Evolutionary conservation across 345 rosid genomes (phyloP).

Genomic region (Gossypium stocksii): DNA sequence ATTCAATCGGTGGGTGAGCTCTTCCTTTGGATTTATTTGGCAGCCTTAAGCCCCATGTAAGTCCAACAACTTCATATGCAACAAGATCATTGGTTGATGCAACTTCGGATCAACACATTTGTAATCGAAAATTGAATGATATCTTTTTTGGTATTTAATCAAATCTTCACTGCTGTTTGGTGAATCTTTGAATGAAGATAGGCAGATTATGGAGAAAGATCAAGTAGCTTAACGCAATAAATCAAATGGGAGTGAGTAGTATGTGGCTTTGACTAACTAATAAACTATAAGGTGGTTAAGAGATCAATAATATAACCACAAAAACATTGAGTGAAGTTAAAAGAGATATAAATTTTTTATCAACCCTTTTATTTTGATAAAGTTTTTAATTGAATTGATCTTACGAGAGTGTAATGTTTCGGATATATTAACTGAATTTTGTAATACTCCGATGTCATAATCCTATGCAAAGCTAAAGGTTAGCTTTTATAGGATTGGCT

Average conservation of each 20-base stretch:
- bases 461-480: too few relatives aligned
- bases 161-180: not conserved
- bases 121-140: not conserved
- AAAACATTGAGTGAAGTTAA: too few relatives aligned
- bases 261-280: too few relatives aligned
- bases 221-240: not conserved
- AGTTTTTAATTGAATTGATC: too few relatives aligned
- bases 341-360: too few relatives aligned
- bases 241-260: not conserved
- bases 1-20: conserved; percentile 38
- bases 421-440: too few relatives aligned
- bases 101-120: not conserved
- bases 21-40: conserved; percentile 23
- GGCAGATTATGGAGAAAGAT: not conserved
- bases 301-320: not conserved
- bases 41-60: conserved; percentile 9
- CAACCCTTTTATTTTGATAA: too few relatives aligned
- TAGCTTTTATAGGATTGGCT: too few relatives aligned
- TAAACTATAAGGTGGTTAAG: not conserved
- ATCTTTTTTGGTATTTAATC: not conserved
- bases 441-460: too few relatives aligned
- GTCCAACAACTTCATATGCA: conserved; percentile 19
- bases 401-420: too few relatives aligned
- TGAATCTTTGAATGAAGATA: conserved; percentile 1
- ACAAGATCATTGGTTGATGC: conserved; percentile 18